These are phyloP conservation scores for Colletotrichum euphorbiae DNA, from an alignment of 2,329 filamentous ascomycete genomes.

Conservation along the genomic window DNA sequence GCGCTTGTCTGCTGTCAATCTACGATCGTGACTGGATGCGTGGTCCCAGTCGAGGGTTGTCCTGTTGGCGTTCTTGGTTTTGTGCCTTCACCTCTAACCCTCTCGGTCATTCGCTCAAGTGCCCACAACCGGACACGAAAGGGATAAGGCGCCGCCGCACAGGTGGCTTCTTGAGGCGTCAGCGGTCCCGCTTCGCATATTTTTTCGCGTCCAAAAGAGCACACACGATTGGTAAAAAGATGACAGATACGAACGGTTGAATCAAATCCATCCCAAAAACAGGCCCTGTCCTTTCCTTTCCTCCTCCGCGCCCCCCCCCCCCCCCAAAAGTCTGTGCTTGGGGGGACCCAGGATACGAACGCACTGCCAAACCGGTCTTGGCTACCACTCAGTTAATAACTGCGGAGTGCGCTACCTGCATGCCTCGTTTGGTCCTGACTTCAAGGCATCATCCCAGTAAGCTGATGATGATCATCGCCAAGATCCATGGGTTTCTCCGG, in stretches of 20 bases:
- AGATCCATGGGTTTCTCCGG: background rate
- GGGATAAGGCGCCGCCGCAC: too few species aligned
- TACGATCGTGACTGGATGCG: constrained; percentile 18
- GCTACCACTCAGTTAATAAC: background rate
- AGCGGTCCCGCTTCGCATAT: background rate
- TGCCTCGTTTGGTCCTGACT: constrained; percentile 2
- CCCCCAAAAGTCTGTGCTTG: background rate
- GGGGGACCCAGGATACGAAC: constrained; percentile 2
- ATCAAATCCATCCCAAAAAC: background rate
- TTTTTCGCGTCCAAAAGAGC: background rate
- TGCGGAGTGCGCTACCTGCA: background rate
- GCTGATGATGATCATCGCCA: constrained; percentile 1
- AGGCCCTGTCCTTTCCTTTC: background rate
- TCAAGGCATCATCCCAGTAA: constrained; percentile 8
- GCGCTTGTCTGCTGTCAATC: constrained; percentile 18
- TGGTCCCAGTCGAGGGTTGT: background rate
- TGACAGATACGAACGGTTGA: background rate
- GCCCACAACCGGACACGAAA: too few species aligned
- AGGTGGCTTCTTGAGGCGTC: too few species aligned
- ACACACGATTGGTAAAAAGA: background rate
- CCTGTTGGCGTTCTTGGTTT: background rate
- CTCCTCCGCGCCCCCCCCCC: too few species aligned
- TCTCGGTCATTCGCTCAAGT: background rate
- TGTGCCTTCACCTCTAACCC: background rate
- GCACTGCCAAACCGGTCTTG: constrained; percentile 3